A percentile compares a stretch with the other conserved stretches of the same genome.
Evolutionary conservation across 352 stramenopile genomes (phyloP).

Genomic region (Lagenidium sp.): DNA sequence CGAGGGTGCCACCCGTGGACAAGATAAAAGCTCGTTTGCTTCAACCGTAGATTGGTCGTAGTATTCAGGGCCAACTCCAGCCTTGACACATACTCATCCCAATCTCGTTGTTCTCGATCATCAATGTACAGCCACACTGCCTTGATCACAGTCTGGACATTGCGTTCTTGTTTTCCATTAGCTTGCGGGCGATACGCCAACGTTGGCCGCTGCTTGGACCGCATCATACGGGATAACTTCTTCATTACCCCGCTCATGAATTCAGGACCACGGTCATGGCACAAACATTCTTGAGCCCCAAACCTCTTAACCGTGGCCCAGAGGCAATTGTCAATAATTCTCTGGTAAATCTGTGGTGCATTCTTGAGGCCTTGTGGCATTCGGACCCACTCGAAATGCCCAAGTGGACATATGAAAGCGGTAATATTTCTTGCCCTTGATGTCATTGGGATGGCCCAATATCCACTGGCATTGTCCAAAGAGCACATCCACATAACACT

Average conservation of each 20-base stretch:
- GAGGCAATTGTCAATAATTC: constrained; percentile 10
- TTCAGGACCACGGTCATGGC: constrained; percentile 11
- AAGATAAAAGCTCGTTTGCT: background rate
- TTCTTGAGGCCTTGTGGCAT: constrained; percentile 16
- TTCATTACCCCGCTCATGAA: constrained; percentile 19
- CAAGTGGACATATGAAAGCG: constrained; percentile 12
- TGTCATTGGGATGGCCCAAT: constrained; percentile 5
- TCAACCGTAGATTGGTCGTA: background rate
- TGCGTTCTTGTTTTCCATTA: constrained; percentile 8
- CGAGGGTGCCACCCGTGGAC: constrained; percentile 1
- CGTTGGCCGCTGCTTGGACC: constrained; percentile 4
- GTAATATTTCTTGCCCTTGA: background rate
- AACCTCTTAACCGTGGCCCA: constrained; percentile 4
- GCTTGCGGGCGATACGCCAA: constrained; percentile 14
- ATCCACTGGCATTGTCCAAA: constrained; percentile 10
- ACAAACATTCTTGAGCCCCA: constrained; percentile 8
- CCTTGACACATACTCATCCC: constrained; percentile 14
- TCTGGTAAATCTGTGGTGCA: constrained; percentile 11
- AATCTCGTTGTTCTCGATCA: constrained; percentile 11
- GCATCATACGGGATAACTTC: constrained; percentile 6
- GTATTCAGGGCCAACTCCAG: constrained; percentile 12
- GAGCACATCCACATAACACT: constrained; percentile 4
- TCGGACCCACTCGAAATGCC: constrained; percentile 10
- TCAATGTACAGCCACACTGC: constrained; percentile 11
- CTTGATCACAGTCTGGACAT: constrained; percentile 11